Percentiles rank a stretch among this genome's conserved stretches.
Conservation (phyloP, 352 stramenopile species). For the Phytophthora pistaciae region DNA sequence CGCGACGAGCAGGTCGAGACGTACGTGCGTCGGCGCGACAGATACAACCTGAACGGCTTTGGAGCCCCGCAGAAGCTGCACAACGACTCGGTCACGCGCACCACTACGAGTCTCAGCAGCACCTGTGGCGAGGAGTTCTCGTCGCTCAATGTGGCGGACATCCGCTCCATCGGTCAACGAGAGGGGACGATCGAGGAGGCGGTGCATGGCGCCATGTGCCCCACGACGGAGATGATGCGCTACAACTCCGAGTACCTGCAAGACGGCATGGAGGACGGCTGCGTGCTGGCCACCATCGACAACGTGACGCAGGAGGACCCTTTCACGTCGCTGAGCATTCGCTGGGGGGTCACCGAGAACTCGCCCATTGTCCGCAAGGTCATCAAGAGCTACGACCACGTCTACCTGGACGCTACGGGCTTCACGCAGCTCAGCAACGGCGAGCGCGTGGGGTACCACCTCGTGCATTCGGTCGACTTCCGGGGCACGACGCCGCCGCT, state of each 20-base stretch:
- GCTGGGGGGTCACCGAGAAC: slow-evolving; percentile 26
- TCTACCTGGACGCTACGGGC: slow-evolving; percentile 37
- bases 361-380: slow-evolving; percentile 22
- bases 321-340: slow-evolving; percentile 13
- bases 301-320: slow-evolving; percentile 17
- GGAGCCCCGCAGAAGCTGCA: slow-evolving; percentile 21
- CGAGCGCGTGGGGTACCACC: slow-evolving; percentile 27
- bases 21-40: slow-evolving; percentile 20
- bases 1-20: slow-evolving; percentile 26
- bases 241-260: slow-evolving; percentile 27
- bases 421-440: slow-evolving; percentile 19
- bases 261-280: slow-evolving; percentile 26
- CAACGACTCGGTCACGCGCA: slow-evolving; percentile 13
- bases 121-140: slow-evolving; percentile 12
- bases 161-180: slow-evolving; percentile 11
- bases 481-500: slow-evolving; percentile 18
- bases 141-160: slow-evolving; percentile 23
- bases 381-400: slow-evolving; percentile 34
- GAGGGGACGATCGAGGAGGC: slow-evolving; percentile 28
- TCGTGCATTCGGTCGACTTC: slow-evolving; percentile 37
- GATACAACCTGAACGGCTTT: slow-evolving; percentile 22
- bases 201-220: slow-evolving; percentile 27
- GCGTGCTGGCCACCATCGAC: slow-evolving; percentile 25
- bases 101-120: slow-evolving; percentile 18
- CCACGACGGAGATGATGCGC: slow-evolving; percentile 29